A percentile compares a stretch with the other conserved stretches of the same genome.
These are phyloP conservation scores for Trapa incisa DNA, from an alignment of 345 rosid genomes.

Conservation along the genomic window DNA sequence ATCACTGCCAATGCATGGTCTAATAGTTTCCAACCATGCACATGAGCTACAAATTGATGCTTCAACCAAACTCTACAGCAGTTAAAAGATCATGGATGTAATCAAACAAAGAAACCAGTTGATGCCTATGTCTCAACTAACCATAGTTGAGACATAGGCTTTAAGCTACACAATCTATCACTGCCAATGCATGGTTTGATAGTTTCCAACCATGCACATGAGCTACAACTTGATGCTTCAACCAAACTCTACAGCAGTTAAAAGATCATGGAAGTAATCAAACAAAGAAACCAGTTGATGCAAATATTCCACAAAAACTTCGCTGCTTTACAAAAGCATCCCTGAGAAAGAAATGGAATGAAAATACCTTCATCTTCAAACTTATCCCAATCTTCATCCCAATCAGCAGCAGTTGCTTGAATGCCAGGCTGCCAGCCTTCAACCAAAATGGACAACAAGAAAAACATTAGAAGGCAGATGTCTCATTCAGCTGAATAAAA, in stretches of 20 bases:
- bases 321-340: background rate
- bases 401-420: conserved; percentile 87
- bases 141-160: background rate
- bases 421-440: conserved; percentile 96
- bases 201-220: background rate
- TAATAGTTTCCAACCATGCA: background rate
- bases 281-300: background rate
- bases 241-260: background rate
- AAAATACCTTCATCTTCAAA: conserved; percentile 73
- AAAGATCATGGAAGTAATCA: background rate
- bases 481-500: background rate
- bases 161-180: background rate
- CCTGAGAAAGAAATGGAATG: background rate
- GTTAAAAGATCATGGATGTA: background rate
- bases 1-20: background rate
- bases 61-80: background rate
- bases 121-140: too few species aligned
- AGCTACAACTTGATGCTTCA: background rate
- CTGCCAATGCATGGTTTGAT: background rate
- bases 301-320: background rate
- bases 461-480: conserved; percentile 3
- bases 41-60: background rate
- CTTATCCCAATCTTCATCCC: conserved; percentile 96
- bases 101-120: background rate
- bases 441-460: conserved; percentile 9